These are phyloP conservation scores for Microcyclospora pomicola DNA, from an alignment of 2,329 filamentous ascomycete genomes.

Conservation along the genomic window DNA sequence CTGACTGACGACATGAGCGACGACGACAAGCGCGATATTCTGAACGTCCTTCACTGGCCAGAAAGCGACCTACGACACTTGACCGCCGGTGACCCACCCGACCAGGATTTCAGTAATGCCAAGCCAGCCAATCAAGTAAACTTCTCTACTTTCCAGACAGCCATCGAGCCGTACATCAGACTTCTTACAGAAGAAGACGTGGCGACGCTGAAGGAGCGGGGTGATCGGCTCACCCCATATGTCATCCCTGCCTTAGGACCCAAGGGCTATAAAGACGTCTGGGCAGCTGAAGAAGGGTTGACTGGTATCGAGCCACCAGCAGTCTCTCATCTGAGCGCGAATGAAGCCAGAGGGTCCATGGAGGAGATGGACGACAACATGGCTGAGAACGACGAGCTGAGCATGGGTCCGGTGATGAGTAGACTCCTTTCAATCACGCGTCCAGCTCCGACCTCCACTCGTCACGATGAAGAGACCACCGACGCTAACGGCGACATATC, in stretches of 20 bases:
- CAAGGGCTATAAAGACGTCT: conserved; percentile 75
- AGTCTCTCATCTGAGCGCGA: conserved; percentile 54
- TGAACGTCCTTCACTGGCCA: conserved; percentile 75
- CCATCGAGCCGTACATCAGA: conserved; percentile 82
- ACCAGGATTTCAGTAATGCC: conserved; percentile 88
- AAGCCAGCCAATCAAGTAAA: conserved; percentile 92
- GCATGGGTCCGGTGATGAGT: conserved; percentile 71
- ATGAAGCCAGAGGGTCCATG: conserved; percentile 71
- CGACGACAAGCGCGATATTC: conserved; percentile 77
- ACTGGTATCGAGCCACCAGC: conserved; percentile 57
- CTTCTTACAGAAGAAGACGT: conserved; percentile 86
- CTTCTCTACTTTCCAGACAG: conserved; percentile 82
- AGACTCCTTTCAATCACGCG: conserved; percentile 70
- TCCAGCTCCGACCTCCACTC: conserved; percentile 46
- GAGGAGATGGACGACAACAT: conserved; percentile 77
- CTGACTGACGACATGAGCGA: conserved; percentile 62
- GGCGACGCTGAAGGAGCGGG: conserved; percentile 73
- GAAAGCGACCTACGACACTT: conserved; percentile 65
- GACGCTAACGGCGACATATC: conserved; percentile 31
- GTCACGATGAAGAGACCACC: conserved; percentile 32
- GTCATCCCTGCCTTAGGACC: conserved; percentile 74
- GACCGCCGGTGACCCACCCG: conserved; percentile 77
- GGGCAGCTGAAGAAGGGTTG: conserved; percentile 83
- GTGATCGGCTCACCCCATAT: conserved; percentile 72
- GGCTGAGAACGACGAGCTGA: conserved; percentile 80